Conservation (phyloP, 495 filamentous ascomycete genomes). For the Annulohypoxylon nitens region DNA sequence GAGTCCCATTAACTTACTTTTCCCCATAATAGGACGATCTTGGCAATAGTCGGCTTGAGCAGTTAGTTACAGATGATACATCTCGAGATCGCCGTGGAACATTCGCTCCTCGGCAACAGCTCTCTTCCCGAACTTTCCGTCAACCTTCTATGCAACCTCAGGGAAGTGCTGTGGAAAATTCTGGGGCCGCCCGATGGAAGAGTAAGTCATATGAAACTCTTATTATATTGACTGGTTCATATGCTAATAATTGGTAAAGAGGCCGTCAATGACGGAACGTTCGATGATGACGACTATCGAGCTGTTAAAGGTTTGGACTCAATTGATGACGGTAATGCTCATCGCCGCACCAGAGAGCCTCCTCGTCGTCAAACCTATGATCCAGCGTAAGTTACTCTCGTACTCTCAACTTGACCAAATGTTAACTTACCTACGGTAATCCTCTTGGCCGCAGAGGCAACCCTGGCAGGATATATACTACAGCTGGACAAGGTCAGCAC, state of each 20-base stretch:
- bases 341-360: conserved; percentile 31
- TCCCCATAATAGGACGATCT: conserved; percentile 37
- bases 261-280: conserved; percentile 24
- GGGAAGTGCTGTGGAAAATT: not conserved
- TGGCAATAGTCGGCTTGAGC: conserved; percentile 42
- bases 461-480: not conserved
- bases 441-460: conserved; percentile 2
- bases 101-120: not conserved
- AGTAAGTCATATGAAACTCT: conserved; percentile 26
- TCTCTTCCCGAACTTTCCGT: not conserved
- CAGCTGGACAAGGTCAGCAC: not conserved
- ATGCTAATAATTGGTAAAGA: conserved; percentile 33
- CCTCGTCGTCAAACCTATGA: conserved; percentile 10
- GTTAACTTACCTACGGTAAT: conserved; percentile 26
- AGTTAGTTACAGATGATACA: conserved; percentile 21
- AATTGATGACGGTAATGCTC: conserved; percentile 44
- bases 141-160: not conserved
- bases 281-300: conserved; percentile 44
- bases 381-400: conserved; percentile 24
- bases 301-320: conserved; percentile 37
- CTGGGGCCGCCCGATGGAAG: conserved; percentile 11
- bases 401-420: not conserved
- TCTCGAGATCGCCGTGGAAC: not conserved
- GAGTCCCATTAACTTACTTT: not conserved
- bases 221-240: not conserved